phyloP scores from a whole-genome alignment of 2,329 filamentous ascomycete species.

The Aureobasidium sp. region DNA sequence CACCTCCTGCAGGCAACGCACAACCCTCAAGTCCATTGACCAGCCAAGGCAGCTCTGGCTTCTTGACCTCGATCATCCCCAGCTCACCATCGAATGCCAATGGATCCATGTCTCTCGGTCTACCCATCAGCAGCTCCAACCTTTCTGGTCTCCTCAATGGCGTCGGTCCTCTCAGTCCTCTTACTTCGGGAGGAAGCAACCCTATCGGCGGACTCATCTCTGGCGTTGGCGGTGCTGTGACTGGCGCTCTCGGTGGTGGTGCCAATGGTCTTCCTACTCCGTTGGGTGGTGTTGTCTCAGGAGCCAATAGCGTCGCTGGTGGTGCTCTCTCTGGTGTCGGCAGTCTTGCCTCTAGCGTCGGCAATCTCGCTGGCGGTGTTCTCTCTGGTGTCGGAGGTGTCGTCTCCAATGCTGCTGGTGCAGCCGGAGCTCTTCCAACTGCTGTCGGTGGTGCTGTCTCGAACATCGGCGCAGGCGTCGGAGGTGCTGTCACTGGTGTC shows the following conservation, averaged over 20 bases:
- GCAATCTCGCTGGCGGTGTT: background rate
- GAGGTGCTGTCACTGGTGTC: background rate
- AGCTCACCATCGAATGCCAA: background rate
- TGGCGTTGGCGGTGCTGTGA: background rate
- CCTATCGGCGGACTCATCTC: conserved; percentile 1
- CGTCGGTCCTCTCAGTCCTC: background rate
- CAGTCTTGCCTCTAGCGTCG: background rate
- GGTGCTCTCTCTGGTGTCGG: background rate
- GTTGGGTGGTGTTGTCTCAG: background rate
- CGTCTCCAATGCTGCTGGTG: background rate
- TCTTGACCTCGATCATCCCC: conserved; percentile 1
- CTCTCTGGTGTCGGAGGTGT: background rate
- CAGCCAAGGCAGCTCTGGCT: conserved; percentile 4
- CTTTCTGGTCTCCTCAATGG: background rate
- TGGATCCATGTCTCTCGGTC: conserved; percentile 1
- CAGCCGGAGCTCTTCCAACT: background rate
- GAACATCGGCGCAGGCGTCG: background rate
- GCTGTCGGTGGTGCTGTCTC: background rate
- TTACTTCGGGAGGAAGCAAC: background rate
- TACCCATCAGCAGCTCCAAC: conserved; percentile 6
- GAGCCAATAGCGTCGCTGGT: background rate
- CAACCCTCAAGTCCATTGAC: background rate
- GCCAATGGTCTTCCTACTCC: background rate
- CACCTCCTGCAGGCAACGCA: background rate
- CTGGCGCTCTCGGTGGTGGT: background rate